phyloP scores from a whole-genome alignment of 116 monocot genomes.

The Iris pallida region DNA sequence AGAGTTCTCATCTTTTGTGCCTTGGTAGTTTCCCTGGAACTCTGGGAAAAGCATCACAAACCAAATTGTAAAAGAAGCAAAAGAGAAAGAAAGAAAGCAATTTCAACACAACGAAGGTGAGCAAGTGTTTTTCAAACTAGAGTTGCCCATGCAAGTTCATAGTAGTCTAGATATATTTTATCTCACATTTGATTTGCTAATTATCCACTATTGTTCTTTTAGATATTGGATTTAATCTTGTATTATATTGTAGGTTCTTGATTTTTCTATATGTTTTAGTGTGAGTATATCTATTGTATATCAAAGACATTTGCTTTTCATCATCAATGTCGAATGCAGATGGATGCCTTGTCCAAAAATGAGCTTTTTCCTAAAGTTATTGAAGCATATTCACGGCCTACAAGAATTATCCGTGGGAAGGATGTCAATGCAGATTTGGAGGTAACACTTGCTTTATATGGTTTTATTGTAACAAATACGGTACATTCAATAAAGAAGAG shows the following conservation, averaged over 20 bases:
- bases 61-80: too few species aligned
- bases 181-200: neutral
- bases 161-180: too few species aligned
- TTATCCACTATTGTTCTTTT: neutral
- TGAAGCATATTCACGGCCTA: constrained; percentile 84
- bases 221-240: neutral
- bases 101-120: too few species aligned
- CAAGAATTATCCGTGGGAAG: constrained; percentile 91
- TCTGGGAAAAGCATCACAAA: too few species aligned
- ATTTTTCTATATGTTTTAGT: too few species aligned
- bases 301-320: neutral
- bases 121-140: too few species aligned
- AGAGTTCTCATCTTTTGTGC: too few species aligned
- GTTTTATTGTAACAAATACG: neutral
- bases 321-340: constrained; percentile 40
- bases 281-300: neutral
- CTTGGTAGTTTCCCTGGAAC: too few species aligned
- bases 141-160: too few species aligned
- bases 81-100: too few species aligned
- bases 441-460: constrained; percentile 34
- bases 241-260: neutral
- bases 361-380: constrained; percentile 69
- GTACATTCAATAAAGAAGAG: too few species aligned
- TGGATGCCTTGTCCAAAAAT: constrained; percentile 60
- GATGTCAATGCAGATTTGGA: constrained; percentile 41